phyloP scores from a whole-genome alignment of 1,139 yeast genomes.

The Taphrina confusa region DNA sequence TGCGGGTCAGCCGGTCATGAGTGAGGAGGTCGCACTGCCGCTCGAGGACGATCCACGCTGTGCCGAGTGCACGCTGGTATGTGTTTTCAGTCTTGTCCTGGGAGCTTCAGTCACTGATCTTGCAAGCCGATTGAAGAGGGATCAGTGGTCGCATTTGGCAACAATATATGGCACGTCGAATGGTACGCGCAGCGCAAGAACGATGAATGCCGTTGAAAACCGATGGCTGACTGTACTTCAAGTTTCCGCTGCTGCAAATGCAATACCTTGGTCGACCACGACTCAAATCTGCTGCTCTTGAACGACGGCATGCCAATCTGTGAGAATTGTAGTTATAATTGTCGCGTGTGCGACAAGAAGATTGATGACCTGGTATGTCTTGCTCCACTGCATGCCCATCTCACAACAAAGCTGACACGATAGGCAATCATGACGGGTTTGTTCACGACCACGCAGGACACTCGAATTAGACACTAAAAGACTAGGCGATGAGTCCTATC shows the following conservation, averaged over 20 bases:
- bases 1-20: constrained; percentile 3
- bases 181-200: constrained; percentile 49
- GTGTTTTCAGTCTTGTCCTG: neutral
- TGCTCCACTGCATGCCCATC: neutral
- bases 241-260: constrained; percentile 82
- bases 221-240: neutral
- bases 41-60: constrained; percentile 19
- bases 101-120: neutral
- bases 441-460: neutral
- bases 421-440: constrained; percentile 70
- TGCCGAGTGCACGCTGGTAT: constrained; percentile 14
- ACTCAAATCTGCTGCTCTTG: constrained; percentile 82
- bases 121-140: constrained; percentile 36
- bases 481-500: constrained; percentile 82
- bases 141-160: constrained; percentile 38
- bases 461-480: neutral
- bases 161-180: constrained; percentile 73
- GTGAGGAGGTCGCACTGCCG: constrained; percentile 11
- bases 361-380: constrained; percentile 71
- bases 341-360: constrained; percentile 83
- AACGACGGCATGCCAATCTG: constrained; percentile 93
- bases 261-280: constrained; percentile 72
- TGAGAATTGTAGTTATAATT: constrained; percentile 83
- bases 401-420: neutral
- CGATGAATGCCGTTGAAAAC: too few species aligned